Conservation (phyloP, 805 yeast genomes). For the Monosporozyma servazzii region DNA sequence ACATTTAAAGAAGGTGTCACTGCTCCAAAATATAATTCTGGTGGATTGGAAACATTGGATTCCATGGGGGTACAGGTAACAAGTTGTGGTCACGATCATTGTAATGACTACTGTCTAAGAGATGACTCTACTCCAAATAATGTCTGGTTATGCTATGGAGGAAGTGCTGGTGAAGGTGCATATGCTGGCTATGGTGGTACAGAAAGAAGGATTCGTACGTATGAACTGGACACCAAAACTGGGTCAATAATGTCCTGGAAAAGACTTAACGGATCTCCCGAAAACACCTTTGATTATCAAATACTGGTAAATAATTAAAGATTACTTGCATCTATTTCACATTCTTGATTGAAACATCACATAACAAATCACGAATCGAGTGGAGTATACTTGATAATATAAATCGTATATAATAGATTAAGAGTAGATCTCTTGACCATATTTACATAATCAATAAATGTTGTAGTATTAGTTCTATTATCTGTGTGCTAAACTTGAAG, state of each 20-base stretch:
- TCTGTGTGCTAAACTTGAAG: constrained; percentile 27
- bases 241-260: constrained; percentile 57
- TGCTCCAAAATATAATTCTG: constrained; percentile 65
- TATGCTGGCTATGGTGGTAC: constrained; percentile 90
- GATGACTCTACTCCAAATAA: constrained; percentile 35
- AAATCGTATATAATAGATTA: not conserved
- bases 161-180: constrained; percentile 91
- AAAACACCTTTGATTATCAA: constrained; percentile 41
- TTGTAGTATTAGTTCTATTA: not conserved
- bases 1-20: constrained; percentile 61
- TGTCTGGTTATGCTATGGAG: constrained; percentile 89
- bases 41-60: constrained; percentile 50
- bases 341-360: not conserved
- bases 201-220: constrained; percentile 68
- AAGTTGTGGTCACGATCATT: constrained; percentile 91
- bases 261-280: constrained; percentile 50
- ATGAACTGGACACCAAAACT: constrained; percentile 47
- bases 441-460: not conserved
- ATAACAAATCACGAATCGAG: not conserved
- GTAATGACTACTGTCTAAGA: constrained; percentile 78
- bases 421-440: not conserved
- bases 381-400: not conserved
- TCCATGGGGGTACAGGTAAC: constrained; percentile 65
- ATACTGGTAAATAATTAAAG: constrained; percentile 19
- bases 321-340: not conserved